Percentiles rank a stretch among this genome's conserved stretches.
Evolutionary conservation across 495 filamentous ascomycete genomes (phyloP).

Genomic region (Aspergillus baeticus): DNA sequence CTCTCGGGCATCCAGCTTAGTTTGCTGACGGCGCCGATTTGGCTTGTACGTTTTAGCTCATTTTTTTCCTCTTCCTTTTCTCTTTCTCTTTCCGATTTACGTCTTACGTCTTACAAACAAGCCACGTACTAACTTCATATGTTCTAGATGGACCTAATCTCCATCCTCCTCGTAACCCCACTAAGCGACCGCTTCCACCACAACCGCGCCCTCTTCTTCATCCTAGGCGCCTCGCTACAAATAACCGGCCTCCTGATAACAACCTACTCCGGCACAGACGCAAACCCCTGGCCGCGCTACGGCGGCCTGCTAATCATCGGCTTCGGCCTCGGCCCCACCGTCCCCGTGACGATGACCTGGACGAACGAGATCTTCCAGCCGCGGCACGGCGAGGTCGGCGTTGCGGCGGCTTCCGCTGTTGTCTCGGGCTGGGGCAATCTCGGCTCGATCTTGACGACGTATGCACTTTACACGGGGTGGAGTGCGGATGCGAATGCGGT

Average conservation of each 20-base stretch:
- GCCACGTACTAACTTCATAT: not conserved
- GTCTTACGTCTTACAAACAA: slow-evolving; percentile 10
- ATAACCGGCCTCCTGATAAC: slow-evolving; percentile 78
- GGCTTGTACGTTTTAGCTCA: slow-evolving; percentile 63
- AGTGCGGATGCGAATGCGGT: slow-evolving; percentile 60
- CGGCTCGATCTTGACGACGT: slow-evolving; percentile 82
- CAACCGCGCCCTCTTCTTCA: slow-evolving; percentile 82
- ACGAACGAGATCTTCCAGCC: slow-evolving; percentile 87
- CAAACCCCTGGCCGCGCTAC: slow-evolving; percentile 80
- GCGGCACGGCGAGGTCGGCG: slow-evolving; percentile 86
- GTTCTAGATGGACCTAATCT: slow-evolving; percentile 75
- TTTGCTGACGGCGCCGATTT: slow-evolving; percentile 84
- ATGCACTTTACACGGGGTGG: slow-evolving; percentile 88
- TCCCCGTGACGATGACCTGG: slow-evolving; percentile 93
- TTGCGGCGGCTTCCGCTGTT: slow-evolving; percentile 82
- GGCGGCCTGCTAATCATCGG: slow-evolving; percentile 86
- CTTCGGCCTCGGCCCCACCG: slow-evolving; percentile 87
- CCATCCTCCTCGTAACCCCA: slow-evolving; percentile 82
- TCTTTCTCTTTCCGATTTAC: not conserved
- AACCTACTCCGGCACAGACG: slow-evolving; percentile 66
- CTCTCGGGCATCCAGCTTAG: slow-evolving; percentile 75
- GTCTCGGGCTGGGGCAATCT: slow-evolving; percentile 85
- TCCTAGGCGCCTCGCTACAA: slow-evolving; percentile 68
- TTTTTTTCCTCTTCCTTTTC: not conserved
- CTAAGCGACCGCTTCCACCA: slow-evolving; percentile 85